Conservation (phyloP, 306 rosid species). For the Cicer bijugum region DNA sequence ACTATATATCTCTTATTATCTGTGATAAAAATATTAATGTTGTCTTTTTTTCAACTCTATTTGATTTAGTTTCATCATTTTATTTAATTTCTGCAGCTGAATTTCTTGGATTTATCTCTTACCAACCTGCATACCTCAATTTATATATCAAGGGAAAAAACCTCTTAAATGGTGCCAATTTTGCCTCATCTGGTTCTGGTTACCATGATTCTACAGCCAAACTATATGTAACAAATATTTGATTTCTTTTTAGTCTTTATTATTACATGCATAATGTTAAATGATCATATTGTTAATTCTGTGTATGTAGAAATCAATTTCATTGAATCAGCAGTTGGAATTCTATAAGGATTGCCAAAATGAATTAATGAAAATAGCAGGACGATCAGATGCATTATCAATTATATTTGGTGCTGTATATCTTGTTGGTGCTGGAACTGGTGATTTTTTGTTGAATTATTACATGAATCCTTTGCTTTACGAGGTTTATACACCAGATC, state of each 20-base stretch:
- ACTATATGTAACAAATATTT: conserved; percentile 50
- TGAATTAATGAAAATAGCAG: conserved; percentile 53
- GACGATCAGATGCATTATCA: conserved; percentile 54
- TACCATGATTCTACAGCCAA: conserved; percentile 58
- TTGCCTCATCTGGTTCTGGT: conserved; percentile 80
- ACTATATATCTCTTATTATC: no score
- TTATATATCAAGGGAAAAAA: conserved; percentile 40
- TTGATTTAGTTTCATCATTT: conserved; percentile 18
- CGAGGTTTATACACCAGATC: conserved; percentile 48
- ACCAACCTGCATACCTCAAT: conserved; percentile 50
- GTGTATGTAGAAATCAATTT: conserved; percentile 54
- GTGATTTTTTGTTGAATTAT: conserved; percentile 77
- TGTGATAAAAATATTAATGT: not conserved
- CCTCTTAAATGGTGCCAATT: conserved; percentile 52
- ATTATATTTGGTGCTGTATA: conserved; percentile 63
- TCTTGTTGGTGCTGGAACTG: conserved; percentile 58
- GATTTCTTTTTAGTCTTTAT: no score
- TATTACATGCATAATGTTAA: not conserved
- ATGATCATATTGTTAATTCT: not conserved
- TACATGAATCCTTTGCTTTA: conserved; percentile 65
- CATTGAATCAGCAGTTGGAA: conserved; percentile 63
- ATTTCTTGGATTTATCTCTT: conserved; percentile 48
- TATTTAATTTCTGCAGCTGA: conserved; percentile 48
- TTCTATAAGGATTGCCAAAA: conserved; percentile 64
- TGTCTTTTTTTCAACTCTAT: not conserved